Evolutionary conservation across 805 yeast genomes (phyloP), one percentile per base, ranked within the genome.

Genomic region (Barnettozyma populi): DNA sequence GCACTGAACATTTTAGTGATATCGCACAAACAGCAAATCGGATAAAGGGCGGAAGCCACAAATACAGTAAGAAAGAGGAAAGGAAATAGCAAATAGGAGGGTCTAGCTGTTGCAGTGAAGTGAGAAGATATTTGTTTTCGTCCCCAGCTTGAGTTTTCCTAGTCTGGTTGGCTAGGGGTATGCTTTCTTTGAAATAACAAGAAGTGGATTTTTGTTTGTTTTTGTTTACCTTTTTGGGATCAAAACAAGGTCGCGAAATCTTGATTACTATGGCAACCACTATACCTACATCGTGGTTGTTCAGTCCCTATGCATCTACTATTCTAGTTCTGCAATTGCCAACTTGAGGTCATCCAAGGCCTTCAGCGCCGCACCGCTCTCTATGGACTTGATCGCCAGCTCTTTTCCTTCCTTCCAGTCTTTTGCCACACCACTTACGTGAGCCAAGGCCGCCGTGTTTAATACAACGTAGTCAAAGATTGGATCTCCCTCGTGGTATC

Each of bases 401-500:
- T 67, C 70, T 5, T 88, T 92, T 25, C 98, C 99, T 8, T 79
- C 74, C 48, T 72, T 76, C 94, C 95, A 94, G 55, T 75, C 67
- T 21, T 63, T 64, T 2, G 89, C 82, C 7, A 71, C 62, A 2
- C 95, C 96, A 11, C 84, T 75, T 21, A 90, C 79, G 27, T 85
- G 87, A 1, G 92, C 90, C 48, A 94, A 69, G 0, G 96, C 96
- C 3, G 90, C 90, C 19, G 95, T 75, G 65, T 94, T 94, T 75
- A 94, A 67, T 48, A 92, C 65, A n/a, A 94, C 94, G 67, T 90
- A 94, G 67, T 94, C 97, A 44, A 83, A 80, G 14, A 90, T 67
- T 3, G 98, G 87, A 49, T 80, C 71, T 23, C 78, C 73, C 34
- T 70, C 66, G 5, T 72, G 68, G 40, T 70, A 60, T 50, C 77